Evolutionary conservation across 2,329 filamentous ascomycete species (phyloP), one percentile per base, ranked within the genome.

Genomic region (Curvularia verruculosa): DNA sequence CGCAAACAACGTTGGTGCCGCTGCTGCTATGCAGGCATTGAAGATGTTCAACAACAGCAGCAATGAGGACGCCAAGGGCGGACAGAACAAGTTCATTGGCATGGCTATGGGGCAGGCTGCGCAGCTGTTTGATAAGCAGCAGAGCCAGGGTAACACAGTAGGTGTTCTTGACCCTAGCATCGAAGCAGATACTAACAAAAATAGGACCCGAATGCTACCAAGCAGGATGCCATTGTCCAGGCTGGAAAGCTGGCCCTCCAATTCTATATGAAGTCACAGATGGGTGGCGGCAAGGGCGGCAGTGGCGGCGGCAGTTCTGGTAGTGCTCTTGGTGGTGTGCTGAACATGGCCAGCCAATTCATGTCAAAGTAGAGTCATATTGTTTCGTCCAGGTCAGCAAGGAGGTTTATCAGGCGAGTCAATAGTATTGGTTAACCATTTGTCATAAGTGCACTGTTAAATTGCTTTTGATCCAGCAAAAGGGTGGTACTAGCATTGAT

Each of bases 221-320:
- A 96, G 84, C 87, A 96, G 78, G 87, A 87, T 46, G 91, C 87
- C 48, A 81, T 97, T 45, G 87, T 89, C 73, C 82, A 87, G 75
- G 93, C 93, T 3, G 92, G 87, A 1, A 88, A 96, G 82, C 89
- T 91, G 84, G 93, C 92, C 2, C 77, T 96, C 68, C 92, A 96
- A 84, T 89, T 96, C 86, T 96, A 93, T 77, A 80, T 96, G 81
- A 93, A 96, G 85, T 87, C 84, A 67, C 84, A 92, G 74, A 77
- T 77, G 72, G 77, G 80, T 26, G 78, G 78, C 29, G 44, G 70
- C 12, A 84, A 80, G 24, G 78, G 78, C 28, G 45, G 70, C 12
- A 84, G 83, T 19, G 73, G 79, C 28, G 73, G 77, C 21, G 67
- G 71, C 26, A 66, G 69, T 18, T 72, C 71, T 26, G 84, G 78